Evolutionary conservation across 1,139 yeast species (phyloP).

Genomic region (Candida sojae): DNA sequence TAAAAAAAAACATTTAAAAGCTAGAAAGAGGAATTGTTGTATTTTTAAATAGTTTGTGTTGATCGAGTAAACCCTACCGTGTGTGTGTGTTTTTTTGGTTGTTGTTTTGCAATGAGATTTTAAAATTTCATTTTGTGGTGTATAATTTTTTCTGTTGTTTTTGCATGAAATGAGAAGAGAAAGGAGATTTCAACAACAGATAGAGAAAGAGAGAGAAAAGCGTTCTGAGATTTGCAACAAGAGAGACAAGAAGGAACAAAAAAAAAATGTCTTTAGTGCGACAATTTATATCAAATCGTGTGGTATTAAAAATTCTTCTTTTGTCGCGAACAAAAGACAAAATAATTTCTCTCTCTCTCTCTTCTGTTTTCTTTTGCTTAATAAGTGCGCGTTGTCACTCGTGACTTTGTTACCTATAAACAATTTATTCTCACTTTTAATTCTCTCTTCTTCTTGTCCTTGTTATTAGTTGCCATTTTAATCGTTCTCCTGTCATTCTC

Average conservation of each 20-base stretch:
- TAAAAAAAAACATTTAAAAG: no score
- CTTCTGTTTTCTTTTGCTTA: background rate
- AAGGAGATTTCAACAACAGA: background rate
- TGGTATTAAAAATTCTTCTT: background rate
- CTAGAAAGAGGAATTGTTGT: no score
- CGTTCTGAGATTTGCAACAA: conserved; percentile 2
- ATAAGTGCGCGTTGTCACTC: background rate
- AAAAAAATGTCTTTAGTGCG: background rate
- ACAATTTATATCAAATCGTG: background rate
- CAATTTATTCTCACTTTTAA: background rate
- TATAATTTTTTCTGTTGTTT: background rate
- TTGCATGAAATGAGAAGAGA: no score
- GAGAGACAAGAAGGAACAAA: no score
- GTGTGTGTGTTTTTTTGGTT: no score
- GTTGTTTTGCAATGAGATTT: background rate
- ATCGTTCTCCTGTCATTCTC: background rate
- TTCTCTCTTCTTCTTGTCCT: background rate
- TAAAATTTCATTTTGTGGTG: background rate
- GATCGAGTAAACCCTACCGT: no score
- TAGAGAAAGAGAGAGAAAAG: background rate
- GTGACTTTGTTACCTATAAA: background rate
- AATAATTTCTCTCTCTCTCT: background rate
- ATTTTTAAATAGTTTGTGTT: no score
- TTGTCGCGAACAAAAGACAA: conserved; percentile 5
- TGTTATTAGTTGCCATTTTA: background rate